These are phyloP conservation scores for Arachis stenosperma DNA, from an alignment of 306 rosid species.

Conservation along the genomic window DNA sequence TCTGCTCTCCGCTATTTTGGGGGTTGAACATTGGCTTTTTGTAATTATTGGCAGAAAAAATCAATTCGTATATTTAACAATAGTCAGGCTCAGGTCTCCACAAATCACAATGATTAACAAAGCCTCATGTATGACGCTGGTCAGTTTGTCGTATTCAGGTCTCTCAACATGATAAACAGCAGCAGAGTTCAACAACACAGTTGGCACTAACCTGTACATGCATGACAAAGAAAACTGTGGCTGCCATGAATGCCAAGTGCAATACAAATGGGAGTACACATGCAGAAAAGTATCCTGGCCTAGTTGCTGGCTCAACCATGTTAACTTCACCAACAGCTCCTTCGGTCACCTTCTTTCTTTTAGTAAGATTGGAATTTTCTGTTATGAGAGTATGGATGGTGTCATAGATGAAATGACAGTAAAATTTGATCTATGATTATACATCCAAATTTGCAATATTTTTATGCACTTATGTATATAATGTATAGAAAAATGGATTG, in stretches of 20 bases:
- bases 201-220: slow-evolving; percentile 81
- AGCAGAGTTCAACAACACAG: slow-evolving; percentile 32
- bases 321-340: slow-evolving; percentile 33
- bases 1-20: too few relatives aligned
- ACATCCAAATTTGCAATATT: slow-evolving; percentile 4
- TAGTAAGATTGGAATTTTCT: slow-evolving; percentile 58
- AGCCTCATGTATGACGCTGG: slow-evolving; percentile 11
- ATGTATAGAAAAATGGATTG: slow-evolving; percentile 13
- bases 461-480: background rate
- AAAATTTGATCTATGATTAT: background rate
- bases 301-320: slow-evolving; percentile 37
- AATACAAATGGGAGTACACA: slow-evolving; percentile 79
- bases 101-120: slow-evolving; percentile 19
- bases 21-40: too few relatives aligned
- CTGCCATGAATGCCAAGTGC: slow-evolving; percentile 82
- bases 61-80: slow-evolving; percentile 6
- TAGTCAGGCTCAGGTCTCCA: slow-evolving; percentile 12
- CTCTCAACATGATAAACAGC: slow-evolving; percentile 28
- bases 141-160: slow-evolving; percentile 17
- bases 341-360: slow-evolving; percentile 51
- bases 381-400: slow-evolving; percentile 33
- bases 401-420: slow-evolving; percentile 10
- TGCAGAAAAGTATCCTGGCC: slow-evolving; percentile 64
- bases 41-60: too few relatives aligned
- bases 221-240: slow-evolving; percentile 83